Evolutionary conservation across 2,329 filamentous ascomycete species (phyloP).

Genomic region (Penicillium sp.): DNA sequence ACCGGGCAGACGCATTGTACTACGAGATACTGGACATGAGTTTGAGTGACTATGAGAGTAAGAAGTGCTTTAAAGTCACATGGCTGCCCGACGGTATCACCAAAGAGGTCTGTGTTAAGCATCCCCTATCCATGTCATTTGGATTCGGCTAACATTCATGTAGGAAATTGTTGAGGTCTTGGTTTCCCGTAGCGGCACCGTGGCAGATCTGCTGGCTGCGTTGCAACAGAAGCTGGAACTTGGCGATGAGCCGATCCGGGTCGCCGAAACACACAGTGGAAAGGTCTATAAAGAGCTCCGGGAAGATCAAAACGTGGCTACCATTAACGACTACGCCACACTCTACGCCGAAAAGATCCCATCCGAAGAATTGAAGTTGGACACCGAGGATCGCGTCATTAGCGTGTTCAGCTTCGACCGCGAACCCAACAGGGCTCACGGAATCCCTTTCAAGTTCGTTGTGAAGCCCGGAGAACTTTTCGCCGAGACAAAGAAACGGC

Average conservation of each 20-base stretch:
- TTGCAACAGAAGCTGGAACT: constrained; percentile 74
- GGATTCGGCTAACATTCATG: constrained; percentile 12
- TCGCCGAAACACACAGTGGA: constrained; percentile 74
- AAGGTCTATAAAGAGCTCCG: constrained; percentile 74
- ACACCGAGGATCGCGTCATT: constrained; percentile 61
- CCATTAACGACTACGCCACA: constrained; percentile 74
- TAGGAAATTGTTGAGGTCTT: constrained; percentile 73
- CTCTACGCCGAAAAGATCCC: constrained; percentile 75
- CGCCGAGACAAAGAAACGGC: constrained; percentile 82
- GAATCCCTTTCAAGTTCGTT: constrained; percentile 83
- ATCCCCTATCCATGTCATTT: background rate
- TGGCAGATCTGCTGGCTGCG: constrained; percentile 66
- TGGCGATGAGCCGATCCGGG: constrained; percentile 62
- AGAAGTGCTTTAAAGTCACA: constrained; percentile 73
- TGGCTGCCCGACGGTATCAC: constrained; percentile 83
- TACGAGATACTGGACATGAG: constrained; percentile 94
- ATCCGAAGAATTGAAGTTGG: constrained; percentile 53
- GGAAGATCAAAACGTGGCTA: constrained; percentile 62
- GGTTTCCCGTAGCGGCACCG: constrained; percentile 73
- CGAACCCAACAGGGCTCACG: constrained; percentile 73
- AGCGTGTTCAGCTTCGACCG: constrained; percentile 87
- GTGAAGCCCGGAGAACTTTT: constrained; percentile 77
- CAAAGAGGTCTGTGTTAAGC: constrained; percentile 60
- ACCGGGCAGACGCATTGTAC: constrained; percentile 69
- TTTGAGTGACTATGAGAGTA: constrained; percentile 81